Base-by-base conservation (phyloP, 345 rosid species). In the Brassica rapa region DNA sequence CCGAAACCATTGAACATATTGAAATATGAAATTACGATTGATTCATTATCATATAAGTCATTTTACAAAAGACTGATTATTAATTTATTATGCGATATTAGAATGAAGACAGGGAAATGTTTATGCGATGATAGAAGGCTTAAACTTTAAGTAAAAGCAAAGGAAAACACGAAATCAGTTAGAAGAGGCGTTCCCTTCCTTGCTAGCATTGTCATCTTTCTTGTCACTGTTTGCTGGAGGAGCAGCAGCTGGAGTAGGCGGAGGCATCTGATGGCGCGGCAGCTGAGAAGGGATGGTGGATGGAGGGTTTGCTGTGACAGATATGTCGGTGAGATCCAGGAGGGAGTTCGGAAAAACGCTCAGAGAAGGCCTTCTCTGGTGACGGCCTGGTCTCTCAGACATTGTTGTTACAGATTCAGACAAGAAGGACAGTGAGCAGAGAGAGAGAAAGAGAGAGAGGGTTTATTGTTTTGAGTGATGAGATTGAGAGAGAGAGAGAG, bases 321-420 rank as follows among this genome's bases (percentile, higher is more conserved):
- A 70, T 56, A 80, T 43, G 21, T 80, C 72, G 11, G 83, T 30
- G 9, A 80, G 73, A 70, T 81, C 77, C 11, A 75, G 80, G 10
- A 70, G 56, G 25, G 76, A 56, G 69, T 71, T 55, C 51, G 76
- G 59, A 0, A 63, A 74, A 39, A 79, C 65, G 16, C 70, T 76
- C 21, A 75, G 83, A 71, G 83, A 75, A 57, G 76, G 83, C 67
- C 73, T 81, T 59, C 83, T 71, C 59, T 81, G 73, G 64, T 81
- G 83, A 59, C 83, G 77, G 24, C 25, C 66, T 75, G 83, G 83
- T 75, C 80, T 71, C 56, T 81, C 83, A 46, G 83, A 81, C 83
- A 81, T 81, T 62, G 49, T 80, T 69, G 68, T 24, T 59, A 71
- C 61, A 37, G 82, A 74, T 80, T 69, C 71, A 63, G 76, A 70